Percentiles rank a stretch among this genome's conserved stretches.
Conservation (phyloP, 441 rosid species). For the Iberis amara region DNA sequence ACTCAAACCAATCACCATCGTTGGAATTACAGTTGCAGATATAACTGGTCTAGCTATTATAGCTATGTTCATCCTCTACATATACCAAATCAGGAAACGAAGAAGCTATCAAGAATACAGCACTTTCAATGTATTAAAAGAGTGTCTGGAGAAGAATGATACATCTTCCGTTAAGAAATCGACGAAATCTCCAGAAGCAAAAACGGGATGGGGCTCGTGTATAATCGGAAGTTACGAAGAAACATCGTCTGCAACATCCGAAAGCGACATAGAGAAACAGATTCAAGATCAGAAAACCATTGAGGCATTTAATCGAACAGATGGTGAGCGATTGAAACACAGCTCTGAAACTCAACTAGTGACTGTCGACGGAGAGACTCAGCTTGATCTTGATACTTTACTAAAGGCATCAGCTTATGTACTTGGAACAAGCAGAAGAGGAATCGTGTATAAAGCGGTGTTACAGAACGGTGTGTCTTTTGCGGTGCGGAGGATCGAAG, state of each 20-base stretch:
- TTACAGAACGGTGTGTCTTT: conserved; percentile 53
- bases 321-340: conserved; percentile 10
- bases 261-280: conserved; percentile 43
- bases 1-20: conserved; percentile 56
- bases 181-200: conserved; percentile 14
- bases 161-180: conserved; percentile 15
- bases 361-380: conserved; percentile 58
- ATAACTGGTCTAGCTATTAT: conserved; percentile 59
- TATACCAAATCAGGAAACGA: conserved; percentile 53
- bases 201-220: conserved; percentile 46
- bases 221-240: conserved; percentile 43
- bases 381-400: conserved; percentile 61
- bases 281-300: conserved; percentile 5
- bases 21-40: conserved; percentile 54
- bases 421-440: conserved; percentile 48
- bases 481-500: conserved; percentile 72
- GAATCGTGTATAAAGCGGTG: conserved; percentile 76
- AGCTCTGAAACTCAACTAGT: conserved; percentile 36
- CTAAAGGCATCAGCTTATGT: conserved; percentile 65
- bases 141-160: conserved; percentile 26
- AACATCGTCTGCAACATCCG: conserved; percentile 29
- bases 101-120: conserved; percentile 29
- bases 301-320: conserved; percentile 20
- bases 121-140: conserved; percentile 32
- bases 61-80: conserved; percentile 53